Base-by-base conservation (phyloP, 2,329 filamentous ascomycete species). In the Xylariaceae sp. region DNA sequence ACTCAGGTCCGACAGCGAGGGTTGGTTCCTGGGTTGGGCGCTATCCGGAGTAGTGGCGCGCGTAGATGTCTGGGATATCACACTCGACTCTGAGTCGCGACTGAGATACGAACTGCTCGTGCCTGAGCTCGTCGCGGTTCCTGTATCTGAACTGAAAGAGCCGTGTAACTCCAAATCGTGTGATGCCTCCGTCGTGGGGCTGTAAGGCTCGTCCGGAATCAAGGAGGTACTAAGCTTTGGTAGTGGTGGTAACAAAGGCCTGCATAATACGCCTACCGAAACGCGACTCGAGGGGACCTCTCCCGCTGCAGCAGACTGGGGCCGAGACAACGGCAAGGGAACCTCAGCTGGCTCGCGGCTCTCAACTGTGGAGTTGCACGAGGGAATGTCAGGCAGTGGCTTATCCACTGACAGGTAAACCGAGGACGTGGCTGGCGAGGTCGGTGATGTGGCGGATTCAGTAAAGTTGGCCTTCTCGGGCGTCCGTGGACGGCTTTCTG, bases 11-110 rank as follows among this genome's bases (percentile, higher is more conserved):
- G 77, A 81, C 27, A 82, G 63, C 1, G 79, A 85, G 9, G 78
- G 75, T 45, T 82, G 71, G 41, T 68, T 70, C 49, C 74, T 71
- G 19, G 76, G 73, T 28, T 71, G 59, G 50, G 70, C 53, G 54
- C 73, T 62, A 50, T 95, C 88, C 1, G 88, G 88, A 1, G 88
- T 95, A 1, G 88, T 94, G 12, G 88, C 89, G 40, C 89, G 73
- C 2, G 89, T 96, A 1, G 89, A 95, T 1, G 80, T 81, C 56
- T 84, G 82, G 1, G 90, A 96, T 2, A 88, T 60, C 19, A 86
- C 71, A 60, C 87, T 94, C 33, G 78, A 76, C 55, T 89, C 86
- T 0, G 88, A 95, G 52, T 88, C 84, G 21, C 85, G 81, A 66
- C 83, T 88, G 36, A 83, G 69, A 52, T 84, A 89, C 3, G 86